phyloP scores from a whole-genome alignment of 2,329 filamentous ascomycete species.

The Sclerotinia subarctica region DNA sequence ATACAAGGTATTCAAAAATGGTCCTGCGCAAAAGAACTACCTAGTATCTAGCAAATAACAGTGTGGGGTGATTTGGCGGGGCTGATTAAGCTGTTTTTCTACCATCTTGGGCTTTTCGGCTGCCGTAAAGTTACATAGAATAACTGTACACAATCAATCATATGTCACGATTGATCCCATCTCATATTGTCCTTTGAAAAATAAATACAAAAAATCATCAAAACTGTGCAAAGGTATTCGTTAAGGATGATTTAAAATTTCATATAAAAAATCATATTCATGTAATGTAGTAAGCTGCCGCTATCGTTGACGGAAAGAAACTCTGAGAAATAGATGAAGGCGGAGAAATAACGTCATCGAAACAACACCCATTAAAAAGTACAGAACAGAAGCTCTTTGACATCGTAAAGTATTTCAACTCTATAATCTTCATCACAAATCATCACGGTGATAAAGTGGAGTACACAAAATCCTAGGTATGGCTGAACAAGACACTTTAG shows the following conservation, averaged over 20 bases:
- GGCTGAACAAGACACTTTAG: constrained; percentile 19
- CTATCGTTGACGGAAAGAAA: not conserved
- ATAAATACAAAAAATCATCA: not conserved
- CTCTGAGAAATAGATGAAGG: not conserved
- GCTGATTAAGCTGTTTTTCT: not conserved
- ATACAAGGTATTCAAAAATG: too few relatives aligned
- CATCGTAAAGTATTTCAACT: not conserved
- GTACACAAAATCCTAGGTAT: not conserved
- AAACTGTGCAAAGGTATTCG: too few relatives aligned
- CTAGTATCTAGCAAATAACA: not conserved
- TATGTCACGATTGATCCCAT: not conserved
- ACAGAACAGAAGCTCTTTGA: constrained; percentile 3
- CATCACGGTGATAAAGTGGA: not conserved
- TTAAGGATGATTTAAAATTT: not conserved
- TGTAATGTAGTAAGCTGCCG: not conserved
- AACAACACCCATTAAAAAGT: not conserved
- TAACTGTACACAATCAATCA: not conserved
- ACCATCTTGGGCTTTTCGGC: not conserved
- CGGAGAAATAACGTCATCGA: constrained; percentile 6
- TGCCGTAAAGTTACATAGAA: not conserved
- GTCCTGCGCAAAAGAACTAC: too few relatives aligned
- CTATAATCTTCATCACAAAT: not conserved
- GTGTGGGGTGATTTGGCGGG: not conserved
- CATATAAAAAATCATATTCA: not conserved
- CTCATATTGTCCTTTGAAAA: not conserved